These are phyloP conservation scores for Castanea crenata DNA, from an alignment of 306 rosid species.

Conservation along the genomic window DNA sequence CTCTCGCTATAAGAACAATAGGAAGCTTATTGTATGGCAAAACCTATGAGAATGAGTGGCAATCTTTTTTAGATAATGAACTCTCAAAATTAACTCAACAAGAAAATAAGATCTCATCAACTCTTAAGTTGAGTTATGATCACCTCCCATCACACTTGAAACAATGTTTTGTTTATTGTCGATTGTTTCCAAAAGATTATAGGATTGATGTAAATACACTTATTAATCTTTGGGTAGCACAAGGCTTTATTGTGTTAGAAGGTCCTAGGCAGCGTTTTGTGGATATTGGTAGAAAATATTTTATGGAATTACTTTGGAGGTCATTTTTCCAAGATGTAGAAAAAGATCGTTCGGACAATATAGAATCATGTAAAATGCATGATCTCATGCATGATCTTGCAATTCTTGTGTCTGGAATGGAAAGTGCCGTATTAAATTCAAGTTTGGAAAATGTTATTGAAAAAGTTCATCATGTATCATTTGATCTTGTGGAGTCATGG, in stretches of 20 bases:
- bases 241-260: conserved; percentile 19
- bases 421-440: neutral
- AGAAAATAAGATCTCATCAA: too few species aligned
- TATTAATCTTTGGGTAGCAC: neutral
- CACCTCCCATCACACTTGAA: conserved; percentile 18
- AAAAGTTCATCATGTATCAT: conserved; percentile 5
- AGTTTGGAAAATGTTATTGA: neutral
- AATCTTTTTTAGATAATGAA: too few species aligned
- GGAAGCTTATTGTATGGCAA: neutral
- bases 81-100: too few species aligned
- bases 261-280: neutral
- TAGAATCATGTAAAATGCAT: conserved; percentile 19
- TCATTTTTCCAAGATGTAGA: conserved; percentile 18
- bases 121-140: conserved; percentile 29
- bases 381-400: conserved; percentile 28
- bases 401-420: neutral
- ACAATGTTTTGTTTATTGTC: conserved; percentile 28
- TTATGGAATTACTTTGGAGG: conserved; percentile 24
- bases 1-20: neutral
- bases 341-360: conserved; percentile 10
- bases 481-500: neutral
- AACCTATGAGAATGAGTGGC: too few species aligned
- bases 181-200: conserved; percentile 14
- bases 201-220: neutral
- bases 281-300: conserved; percentile 18